Percentiles rank a stretch among this genome's conserved stretches.
phyloP scores from a whole-genome alignment of 371 early-diverging fungal species.

The Mucor racemosus region DNA sequence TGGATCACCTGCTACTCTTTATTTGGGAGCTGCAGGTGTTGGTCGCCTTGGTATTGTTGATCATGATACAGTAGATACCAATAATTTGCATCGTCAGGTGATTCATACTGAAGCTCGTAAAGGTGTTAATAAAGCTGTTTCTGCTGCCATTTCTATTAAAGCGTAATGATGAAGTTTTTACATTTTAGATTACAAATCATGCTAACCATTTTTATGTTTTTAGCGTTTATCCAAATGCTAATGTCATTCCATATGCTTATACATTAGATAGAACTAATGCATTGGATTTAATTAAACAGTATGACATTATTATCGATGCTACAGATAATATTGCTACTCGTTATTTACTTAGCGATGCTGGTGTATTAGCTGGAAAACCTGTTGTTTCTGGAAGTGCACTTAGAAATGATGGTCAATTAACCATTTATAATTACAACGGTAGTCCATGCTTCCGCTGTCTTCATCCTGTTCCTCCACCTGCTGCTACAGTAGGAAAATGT shows the following conservation, averaged over 20 bases:
- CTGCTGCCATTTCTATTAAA: slow-evolving; percentile 71
- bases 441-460: slow-evolving; percentile 99
- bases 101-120: slow-evolving; percentile 83
- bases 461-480: slow-evolving; percentile 91
- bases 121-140: slow-evolving; percentile 83
- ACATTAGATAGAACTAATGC: slow-evolving; percentile 73
- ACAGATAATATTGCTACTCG: slow-evolving; percentile 98
- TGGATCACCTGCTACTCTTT: slow-evolving; percentile 91
- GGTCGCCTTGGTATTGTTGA: slow-evolving; percentile 95
- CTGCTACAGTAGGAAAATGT: slow-evolving; percentile 90
- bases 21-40: slow-evolving; percentile 93
- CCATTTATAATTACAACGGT: slow-evolving; percentile 81
- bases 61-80: slow-evolving; percentile 92
- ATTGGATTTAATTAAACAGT: slow-evolving; percentile 58
- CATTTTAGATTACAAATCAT: not conserved
- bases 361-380: slow-evolving; percentile 82
- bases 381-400: slow-evolving; percentile 96
- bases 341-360: slow-evolving; percentile 96
- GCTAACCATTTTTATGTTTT: not conserved
- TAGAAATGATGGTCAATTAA: slow-evolving; percentile 94
- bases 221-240: slow-evolving; percentile 63
- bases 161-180: slow-evolving; percentile 41
- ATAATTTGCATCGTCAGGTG: slow-evolving; percentile 97
- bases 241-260: slow-evolving; percentile 58
- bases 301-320: slow-evolving; percentile 96